Evolutionary conservation across 2,329 filamentous ascomycete genomes (phyloP), one percentile per base, ranked within the genome.

Genomic region (Trichoderma cornu-damae): DNA sequence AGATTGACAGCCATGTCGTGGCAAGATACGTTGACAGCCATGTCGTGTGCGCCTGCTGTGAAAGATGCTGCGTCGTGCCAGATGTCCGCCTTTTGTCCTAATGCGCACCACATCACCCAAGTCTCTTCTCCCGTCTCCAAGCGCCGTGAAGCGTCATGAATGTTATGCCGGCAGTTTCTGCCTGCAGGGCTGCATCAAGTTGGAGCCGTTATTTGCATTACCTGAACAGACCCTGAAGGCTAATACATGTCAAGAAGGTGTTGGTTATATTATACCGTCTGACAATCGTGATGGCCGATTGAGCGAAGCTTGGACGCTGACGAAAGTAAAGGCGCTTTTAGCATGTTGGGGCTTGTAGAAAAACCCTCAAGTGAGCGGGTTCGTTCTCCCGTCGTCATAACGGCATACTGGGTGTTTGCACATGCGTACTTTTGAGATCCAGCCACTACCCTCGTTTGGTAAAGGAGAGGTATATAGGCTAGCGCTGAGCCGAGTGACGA

Each of bases 401-500:
- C 18, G 4, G 18, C 18, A 22, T 16, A 28, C 28, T 14, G 40
- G n/a, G 9, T 32, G 28, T 40, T 32, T 32, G 38, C 14, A 11
- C 40, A 4, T 34, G 18, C 20, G n/a, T n/a, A n/a, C n/a, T n/a
- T 34, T 34, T 18, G 8, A 12, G 30, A 24, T 35, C 46, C 18
- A 49, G 8, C 24, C 16, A 11, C 42, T 9, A 16, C 18, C 28
- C 20, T 43, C 49, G 24, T 28, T 28, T 43, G 28, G 37, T 35
- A 50, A n/a, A 26, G 35, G 47, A 11, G 18, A 24, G 34, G 20
- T 32, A 43, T 16, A 16, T 14, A 3, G 11, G 20, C 49, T 43
- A 52, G 49, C 49, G 49, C 38, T 42, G 52, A 44, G 52, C 43
- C 34, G 52, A 28, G 32, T 48, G 42, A 46, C 14, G 42, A 46